Percentiles rank a stretch among this genome's conserved stretches.
Evolutionary conservation across 2,329 filamentous ascomycete genomes (phyloP).

Genomic region (Aquanectria penicillioides): DNA sequence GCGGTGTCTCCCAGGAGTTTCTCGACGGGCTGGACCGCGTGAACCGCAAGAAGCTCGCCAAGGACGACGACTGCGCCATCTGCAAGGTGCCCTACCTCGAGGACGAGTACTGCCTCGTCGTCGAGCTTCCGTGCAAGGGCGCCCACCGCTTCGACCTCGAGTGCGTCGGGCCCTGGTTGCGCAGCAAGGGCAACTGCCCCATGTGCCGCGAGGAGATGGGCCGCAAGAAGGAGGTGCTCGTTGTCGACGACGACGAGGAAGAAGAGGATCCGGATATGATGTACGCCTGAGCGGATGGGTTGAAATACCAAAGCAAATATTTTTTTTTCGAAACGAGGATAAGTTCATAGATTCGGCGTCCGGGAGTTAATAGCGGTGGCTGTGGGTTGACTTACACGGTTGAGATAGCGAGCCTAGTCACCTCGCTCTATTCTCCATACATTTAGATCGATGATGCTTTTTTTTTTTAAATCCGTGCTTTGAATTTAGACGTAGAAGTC

Average conservation of each 20-base stretch:
- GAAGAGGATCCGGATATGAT: constrained; percentile 64
- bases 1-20: constrained; percentile 68
- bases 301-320: background rate
- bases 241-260: constrained; percentile 59
- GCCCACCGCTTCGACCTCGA: constrained; percentile 72
- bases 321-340: background rate
- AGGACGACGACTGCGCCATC: constrained; percentile 68
- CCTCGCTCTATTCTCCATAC: background rate
- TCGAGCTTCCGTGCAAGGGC: constrained; percentile 70
- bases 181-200: constrained; percentile 71
- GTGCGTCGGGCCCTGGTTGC: constrained; percentile 73
- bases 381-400: constrained; percentile 18
- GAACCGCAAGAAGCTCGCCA: constrained; percentile 57
- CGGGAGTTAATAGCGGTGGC: constrained; percentile 36
- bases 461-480: background rate
- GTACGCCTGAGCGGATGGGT: constrained; percentile 45
- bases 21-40: constrained; percentile 70
- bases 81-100: constrained; percentile 71
- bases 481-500: too few relatives aligned
- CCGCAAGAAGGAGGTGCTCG: constrained; percentile 61
- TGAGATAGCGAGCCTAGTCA: background rate
- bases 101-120: constrained; percentile 70
- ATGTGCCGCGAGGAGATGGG: constrained; percentile 70
- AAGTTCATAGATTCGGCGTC: constrained; percentile 39
- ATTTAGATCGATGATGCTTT: background rate